phyloP scores from a whole-genome alignment of 2,329 filamentous ascomycete species.

The Claviceps monticola region DNA sequence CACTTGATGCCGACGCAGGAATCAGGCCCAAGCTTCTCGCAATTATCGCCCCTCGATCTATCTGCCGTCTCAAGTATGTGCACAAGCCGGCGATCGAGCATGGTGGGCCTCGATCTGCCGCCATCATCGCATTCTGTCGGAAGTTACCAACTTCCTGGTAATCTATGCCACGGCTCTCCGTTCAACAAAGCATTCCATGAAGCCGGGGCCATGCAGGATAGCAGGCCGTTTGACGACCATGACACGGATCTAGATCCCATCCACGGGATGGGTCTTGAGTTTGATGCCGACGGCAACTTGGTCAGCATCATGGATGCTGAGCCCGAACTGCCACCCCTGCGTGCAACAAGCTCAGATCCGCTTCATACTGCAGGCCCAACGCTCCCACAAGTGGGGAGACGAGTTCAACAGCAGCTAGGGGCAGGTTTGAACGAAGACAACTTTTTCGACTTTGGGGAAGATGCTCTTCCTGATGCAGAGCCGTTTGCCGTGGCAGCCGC shows the following conservation, averaged over 20 bases:
- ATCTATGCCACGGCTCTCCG: constrained; percentile 21
- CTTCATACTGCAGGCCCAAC: not conserved
- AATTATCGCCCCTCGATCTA: constrained; percentile 26
- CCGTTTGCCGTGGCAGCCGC: constrained; percentile 14
- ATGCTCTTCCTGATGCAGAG: constrained; percentile 24
- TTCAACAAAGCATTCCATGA: constrained; percentile 11
- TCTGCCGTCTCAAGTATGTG: constrained; percentile 18
- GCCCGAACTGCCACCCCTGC: constrained; percentile 28
- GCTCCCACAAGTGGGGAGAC: not conserved
- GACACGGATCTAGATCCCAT: constrained; percentile 24
- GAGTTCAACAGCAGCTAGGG: not conserved
- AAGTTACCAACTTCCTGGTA: constrained; percentile 19
- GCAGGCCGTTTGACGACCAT: constrained; percentile 24
- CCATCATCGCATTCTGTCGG: constrained; percentile 21
- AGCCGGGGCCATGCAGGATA: constrained; percentile 11
- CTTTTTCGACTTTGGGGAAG: constrained; percentile 24
- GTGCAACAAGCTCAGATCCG: constrained; percentile 2
- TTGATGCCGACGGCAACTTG: constrained; percentile 38
- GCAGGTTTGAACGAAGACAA: constrained; percentile 4
- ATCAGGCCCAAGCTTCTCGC: constrained; percentile 26
- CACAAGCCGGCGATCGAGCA: constrained; percentile 14
- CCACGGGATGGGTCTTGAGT: constrained; percentile 31
- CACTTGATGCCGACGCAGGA: constrained; percentile 22
- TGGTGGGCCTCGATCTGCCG: constrained; percentile 18
- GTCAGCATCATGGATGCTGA: constrained; percentile 27